Base-by-base conservation (phyloP, 345 rosid species). In the Erucastrum elatum region DNA sequence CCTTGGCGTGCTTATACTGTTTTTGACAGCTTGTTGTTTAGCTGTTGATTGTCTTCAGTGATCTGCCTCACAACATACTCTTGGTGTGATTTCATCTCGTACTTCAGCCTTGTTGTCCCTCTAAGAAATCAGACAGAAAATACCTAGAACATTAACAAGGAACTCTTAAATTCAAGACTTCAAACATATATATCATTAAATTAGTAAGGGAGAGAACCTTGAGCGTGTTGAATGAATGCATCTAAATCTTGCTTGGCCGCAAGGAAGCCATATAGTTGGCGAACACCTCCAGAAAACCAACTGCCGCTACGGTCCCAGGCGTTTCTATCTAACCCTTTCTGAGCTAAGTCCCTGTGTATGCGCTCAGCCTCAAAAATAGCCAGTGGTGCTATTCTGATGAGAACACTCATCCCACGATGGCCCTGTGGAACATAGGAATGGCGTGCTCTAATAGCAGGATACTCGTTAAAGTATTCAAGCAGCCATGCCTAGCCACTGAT, bases 371-470 rank as follows among this genome's bases (percentile, higher is more conserved):
- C 98, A 3, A 87, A 29, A 37, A 70, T 86, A 93, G 59, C 99
- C 99, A n/a, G 81, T 81, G 4, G 91, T 88, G 31, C 87, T 87
- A 80, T 86, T 84, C 87, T 95, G 11, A 91, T 85, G 25, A 95
- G 82, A 72, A 86, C 74, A 68, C 98, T 93, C 89, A 93, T 90
- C 69, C 99, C 99, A 35, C 99, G 96, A 74, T 95, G 98, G 8
- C 99, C 96, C 74, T 86, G 92, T 3, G 98, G 99, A 15, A 98
- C 99, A 80, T 95, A 93, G 1, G 99, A 87, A 80, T 93, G 99
- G 10, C 93, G 96, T 59, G 99, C 90, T 82, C 33, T 95, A 64
- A 66, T 82, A 68, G 97, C 94, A 79, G 84, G 84, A 84, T 91
- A 95, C 12, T 81, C 64, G 21, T 49, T 66, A 74, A 95, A 93